phyloP scores from a whole-genome alignment of 768 basidiomycete species.

The Mrakia blollopis region DNA sequence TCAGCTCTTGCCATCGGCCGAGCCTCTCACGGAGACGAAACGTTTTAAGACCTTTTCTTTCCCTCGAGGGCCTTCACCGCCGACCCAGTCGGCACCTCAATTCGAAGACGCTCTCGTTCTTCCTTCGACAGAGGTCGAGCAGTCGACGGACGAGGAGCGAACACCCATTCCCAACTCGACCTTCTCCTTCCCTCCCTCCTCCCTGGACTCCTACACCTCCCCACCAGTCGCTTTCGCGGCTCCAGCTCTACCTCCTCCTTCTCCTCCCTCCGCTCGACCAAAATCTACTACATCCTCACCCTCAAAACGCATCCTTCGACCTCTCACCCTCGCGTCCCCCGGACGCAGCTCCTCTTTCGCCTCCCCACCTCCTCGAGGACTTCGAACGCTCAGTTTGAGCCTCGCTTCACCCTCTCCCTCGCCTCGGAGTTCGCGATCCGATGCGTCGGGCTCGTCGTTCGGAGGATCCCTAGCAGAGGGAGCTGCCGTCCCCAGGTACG shows the following conservation, averaged over 20 bases:
- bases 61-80: constrained; percentile 7
- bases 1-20: not conserved
- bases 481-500: not conserved
- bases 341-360: not conserved
- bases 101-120: not conserved
- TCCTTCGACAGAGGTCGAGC: not conserved
- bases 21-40: constrained; percentile 1
- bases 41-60: constrained; percentile 26
- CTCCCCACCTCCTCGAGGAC: constrained; percentile 8
- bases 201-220: not conserved
- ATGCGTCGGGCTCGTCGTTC: constrained; percentile 21
- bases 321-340: constrained; percentile 24
- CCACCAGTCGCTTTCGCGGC: not conserved
- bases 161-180: not conserved
- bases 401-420: constrained; percentile 18
- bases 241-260: not conserved
- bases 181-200: constrained; percentile 1
- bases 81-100: not conserved
- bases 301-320: constrained; percentile 16
- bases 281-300: not conserved
- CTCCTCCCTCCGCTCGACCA: not conserved
- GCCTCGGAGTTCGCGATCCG: constrained; percentile 1
- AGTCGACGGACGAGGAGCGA: constrained; percentile 13
- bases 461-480: not conserved
- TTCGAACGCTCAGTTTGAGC: constrained; percentile 22